A percentile compares a stretch with the other conserved stretches of the same genome.
phyloP scores from a whole-genome alignment of 495 filamentous ascomycete species.

The Tuber aestivum region DNA sequence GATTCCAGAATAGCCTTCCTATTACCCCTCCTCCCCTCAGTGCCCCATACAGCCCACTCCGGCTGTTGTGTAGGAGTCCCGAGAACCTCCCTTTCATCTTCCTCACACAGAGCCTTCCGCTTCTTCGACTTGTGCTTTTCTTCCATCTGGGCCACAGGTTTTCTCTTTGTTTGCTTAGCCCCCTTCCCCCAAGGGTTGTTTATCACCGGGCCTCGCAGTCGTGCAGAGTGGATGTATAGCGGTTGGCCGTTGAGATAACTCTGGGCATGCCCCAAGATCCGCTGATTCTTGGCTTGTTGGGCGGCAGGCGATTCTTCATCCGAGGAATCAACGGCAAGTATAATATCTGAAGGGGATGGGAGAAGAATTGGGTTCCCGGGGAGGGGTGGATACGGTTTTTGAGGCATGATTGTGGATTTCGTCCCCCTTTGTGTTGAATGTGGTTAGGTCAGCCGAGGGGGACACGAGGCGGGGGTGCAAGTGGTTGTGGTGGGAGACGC shows the following conservation, averaged over 20 bases:
- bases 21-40: not conserved
- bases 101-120: conserved; percentile 11
- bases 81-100: conserved; percentile 21
- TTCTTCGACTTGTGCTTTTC: conserved; percentile 11
- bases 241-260: conserved; percentile 35
- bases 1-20: not conserved
- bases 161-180: conserved; percentile 24
- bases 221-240: conserved; percentile 38
- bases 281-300: conserved; percentile 22
- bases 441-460: conserved; percentile 7
- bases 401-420: conserved; percentile 9
- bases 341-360: conserved; percentile 22
- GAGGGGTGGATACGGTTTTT: conserved; percentile 22
- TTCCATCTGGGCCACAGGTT: not conserved
- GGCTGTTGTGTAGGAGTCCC: conserved; percentile 16
- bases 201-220: conserved; percentile 34
- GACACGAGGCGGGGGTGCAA: conserved; percentile 6
- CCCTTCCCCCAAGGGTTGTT: conserved; percentile 38
- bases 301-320: conserved; percentile 27
- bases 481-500: conserved; percentile 5
- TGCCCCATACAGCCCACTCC: conserved; percentile 1
- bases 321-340: conserved; percentile 27
- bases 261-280: conserved; percentile 35
- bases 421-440: conserved; percentile 6
- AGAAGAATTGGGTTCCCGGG: conserved; percentile 22